Evolutionary conservation across 106 monocot species (phyloP).

Genomic region (Allium fistulosum): DNA sequence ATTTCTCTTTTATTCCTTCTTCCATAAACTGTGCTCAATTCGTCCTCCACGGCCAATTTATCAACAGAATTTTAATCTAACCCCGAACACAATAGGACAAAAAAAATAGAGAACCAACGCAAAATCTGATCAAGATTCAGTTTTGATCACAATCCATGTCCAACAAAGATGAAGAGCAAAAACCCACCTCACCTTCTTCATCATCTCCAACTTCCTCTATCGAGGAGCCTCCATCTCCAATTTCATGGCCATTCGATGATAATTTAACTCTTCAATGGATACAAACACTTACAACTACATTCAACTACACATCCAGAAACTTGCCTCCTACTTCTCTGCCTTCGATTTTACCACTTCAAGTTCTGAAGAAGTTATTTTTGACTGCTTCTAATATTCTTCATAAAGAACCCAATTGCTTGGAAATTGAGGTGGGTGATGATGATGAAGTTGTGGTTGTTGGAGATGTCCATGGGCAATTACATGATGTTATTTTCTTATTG

Average conservation of each 20-base stretch:
- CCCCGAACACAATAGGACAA: too few species aligned
- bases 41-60: too few species aligned
- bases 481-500: constrained; percentile 76
- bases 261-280: constrained; percentile 58
- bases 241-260: constrained; percentile 63
- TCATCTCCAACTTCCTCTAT: background rate
- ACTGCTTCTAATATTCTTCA: constrained; percentile 77
- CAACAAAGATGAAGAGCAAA: background rate
- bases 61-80: too few species aligned
- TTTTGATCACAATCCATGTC: background rate
- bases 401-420: constrained; percentile 73
- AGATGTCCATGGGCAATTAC: constrained; percentile 94
- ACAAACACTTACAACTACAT: constrained; percentile 30
- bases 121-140: too few species aligned
- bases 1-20: too few species aligned
- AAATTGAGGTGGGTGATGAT: constrained; percentile 24
- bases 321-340: constrained; percentile 59
- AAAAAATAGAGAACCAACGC: too few species aligned
- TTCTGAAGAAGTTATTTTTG: constrained; percentile 52
- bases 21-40: too few species aligned
- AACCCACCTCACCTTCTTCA: background rate
- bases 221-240: constrained; percentile 1
- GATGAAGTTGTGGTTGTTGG: constrained; percentile 63
- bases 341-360: constrained; percentile 45
- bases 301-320: constrained; percentile 65